Evolutionary conservation across 352 stramenopile species (phyloP), one percentile per base, ranked within the genome.

Genomic region (Pythium brachiatum): DNA sequence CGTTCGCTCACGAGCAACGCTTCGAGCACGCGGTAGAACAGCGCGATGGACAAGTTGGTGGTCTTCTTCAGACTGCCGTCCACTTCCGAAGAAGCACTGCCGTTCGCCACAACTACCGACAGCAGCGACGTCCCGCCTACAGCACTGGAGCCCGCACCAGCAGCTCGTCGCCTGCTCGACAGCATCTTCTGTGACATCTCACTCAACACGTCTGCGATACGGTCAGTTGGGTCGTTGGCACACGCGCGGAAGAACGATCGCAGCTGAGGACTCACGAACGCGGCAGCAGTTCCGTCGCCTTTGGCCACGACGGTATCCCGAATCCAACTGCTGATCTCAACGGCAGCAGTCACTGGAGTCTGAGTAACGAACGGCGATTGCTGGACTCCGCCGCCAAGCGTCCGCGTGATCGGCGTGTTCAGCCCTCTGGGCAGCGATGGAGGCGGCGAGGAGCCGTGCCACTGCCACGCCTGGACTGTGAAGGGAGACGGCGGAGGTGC

Each of bases 11-110:
- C 50, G 3, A 96, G 55, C 23, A 94, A 64, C 25, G 81, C 74
- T 50, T 96, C 85, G 1, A 96, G 69, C 18, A 96, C 87, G 34
- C 75, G 78, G 51, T 94, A 96, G 47, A 92, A 96, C 2, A 96
- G 68, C 27, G 84, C 81, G 9, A 92, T 56, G 0, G 73, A 71
- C 31, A 94, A 67, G 26, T 78, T 81, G 43, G 85, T 83, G 13
- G 78, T 89, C 55, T 86, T 90, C 48, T 82, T 82, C 26, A 95
- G 48, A 64, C 83, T 93, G 13, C 85, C 83, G 57, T 95, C 84
- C 12, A 92, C 83, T n/a, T 80, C 73, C 0, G 74, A 86, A 32
- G 70, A 73, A 25, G 72, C 64, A 43, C 23, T 47, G 38, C 39
- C 34, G 16, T 51, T 47, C 18, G 41, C 26, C 16, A 46, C 20